Percentiles rank a stretch among this genome's conserved stretches.
Conservation (phyloP, 2,329 filamentous ascomycete genomes). For the Paecilomyces variotii region DNA sequence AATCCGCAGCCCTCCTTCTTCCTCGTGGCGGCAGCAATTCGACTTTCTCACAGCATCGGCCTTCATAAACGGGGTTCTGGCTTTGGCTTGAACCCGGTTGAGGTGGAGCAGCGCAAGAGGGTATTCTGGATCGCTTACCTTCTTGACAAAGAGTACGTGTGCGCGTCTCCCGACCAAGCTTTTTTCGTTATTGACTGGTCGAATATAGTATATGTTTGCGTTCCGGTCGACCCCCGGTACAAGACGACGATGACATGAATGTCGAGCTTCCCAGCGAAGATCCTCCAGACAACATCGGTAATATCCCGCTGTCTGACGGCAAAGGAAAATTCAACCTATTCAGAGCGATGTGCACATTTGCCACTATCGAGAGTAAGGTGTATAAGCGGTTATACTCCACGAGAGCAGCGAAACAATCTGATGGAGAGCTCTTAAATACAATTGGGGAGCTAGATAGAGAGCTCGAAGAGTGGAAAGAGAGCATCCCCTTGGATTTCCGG, state of each 20-base stretch:
- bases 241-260: slow-evolving; percentile 83
- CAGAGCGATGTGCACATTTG: slow-evolving; percentile 82
- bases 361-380: slow-evolving; percentile 85
- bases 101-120: slow-evolving; percentile 80
- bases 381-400: slow-evolving; percentile 92
- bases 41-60: slow-evolving; percentile 87
- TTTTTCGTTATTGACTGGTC: slow-evolving; percentile 7
- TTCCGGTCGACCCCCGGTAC: slow-evolving; percentile 62
- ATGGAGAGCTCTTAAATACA: slow-evolving; percentile 86
- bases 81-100: slow-evolving; percentile 87
- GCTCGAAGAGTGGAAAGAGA: slow-evolving; percentile 93
- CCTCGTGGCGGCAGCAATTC: slow-evolving; percentile 80
- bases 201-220: slow-evolving; percentile 57
- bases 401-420: slow-evolving; percentile 81
- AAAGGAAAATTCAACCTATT: slow-evolving; percentile 94
- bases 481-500: slow-evolving; percentile 90
- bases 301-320: slow-evolving; percentile 81
- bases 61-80: slow-evolving; percentile 87
- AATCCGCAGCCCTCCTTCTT: slow-evolving; percentile 94
- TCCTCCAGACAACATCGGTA: slow-evolving; percentile 85
- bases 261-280: slow-evolving; percentile 89
- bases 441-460: slow-evolving; percentile 90
- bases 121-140: slow-evolving; percentile 73
- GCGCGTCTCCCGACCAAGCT: neutral
- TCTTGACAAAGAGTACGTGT: slow-evolving; percentile 58